Base-by-base conservation (phyloP, 2,329 filamentous ascomycete genomes). In the Calonectria naviculata region DNA sequence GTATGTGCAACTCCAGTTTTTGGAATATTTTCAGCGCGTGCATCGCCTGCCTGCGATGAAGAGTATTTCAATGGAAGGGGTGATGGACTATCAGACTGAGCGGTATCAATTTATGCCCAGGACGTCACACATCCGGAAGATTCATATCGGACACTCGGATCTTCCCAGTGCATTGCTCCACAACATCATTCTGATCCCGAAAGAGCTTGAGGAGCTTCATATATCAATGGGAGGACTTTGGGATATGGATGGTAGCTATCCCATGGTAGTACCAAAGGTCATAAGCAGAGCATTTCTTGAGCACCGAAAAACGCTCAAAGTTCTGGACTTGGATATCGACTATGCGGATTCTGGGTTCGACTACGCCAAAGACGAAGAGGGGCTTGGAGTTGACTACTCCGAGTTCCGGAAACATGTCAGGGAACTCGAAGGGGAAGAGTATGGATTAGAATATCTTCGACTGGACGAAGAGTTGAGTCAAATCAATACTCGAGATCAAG, bases 151-250 rank as follows among this genome's bases (percentile, higher is more conserved):
- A 10, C 65, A 71, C 28, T 21, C 47, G 4, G 68, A 38, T 8
- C 26, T 71, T 3, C 12, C 47, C 1, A 31, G 68, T 12, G 24
- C 8, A 5, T 47, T 64, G 34, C 49, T 71, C 5, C 46, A 29
- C 34, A 67, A 21, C 15, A 68, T 71, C 12, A 64, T 71, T 9
- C 29, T 61, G 19, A 68, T 67, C 19, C 68, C 68, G 15, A 68
- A 71, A 24, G 26, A 19, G 10, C 60, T 71, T 9, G 68, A 71
- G 8, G 68, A 65, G 65, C 21, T 71, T 7, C 46, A 24, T 15
- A 6, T 71, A 4, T 68, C 68, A 1, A 17, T 67, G 10, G 65
- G 68, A 2, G 68, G 68, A 4, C 49, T 58, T 7, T 64, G 41
- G 47, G 28, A 15, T 17, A 21, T 38, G 9, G 60, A 65, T 13